Evolutionary conservation across 148 eudicot species (phyloP), one percentile per base, ranked within the genome.

Genomic region (Rhododendron kiyosumense): DNA sequence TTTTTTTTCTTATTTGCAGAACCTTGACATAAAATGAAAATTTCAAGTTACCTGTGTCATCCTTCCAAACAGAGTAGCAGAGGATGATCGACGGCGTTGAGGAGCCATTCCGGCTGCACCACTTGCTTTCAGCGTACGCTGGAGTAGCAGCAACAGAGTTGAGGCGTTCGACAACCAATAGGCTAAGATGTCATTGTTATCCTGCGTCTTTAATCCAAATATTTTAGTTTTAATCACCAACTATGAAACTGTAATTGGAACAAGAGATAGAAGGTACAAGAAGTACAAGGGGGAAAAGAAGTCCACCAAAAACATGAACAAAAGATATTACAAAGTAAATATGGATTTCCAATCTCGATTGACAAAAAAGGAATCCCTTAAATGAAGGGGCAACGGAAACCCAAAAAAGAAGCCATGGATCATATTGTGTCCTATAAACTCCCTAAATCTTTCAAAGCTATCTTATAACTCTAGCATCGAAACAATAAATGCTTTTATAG

Each of bases 81-180:
- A 93, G n/a, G 98, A 94, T 85, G 99, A 91, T 76, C 98, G 94
- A 83, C 99, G 98, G 79, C 96, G 95, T 86, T 89, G 95, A 86
- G 98, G 95, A 83, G 95, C 85, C 90, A 95, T 91, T 87, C 95
- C 98, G 89, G 98, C 94, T 49, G 96, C 95, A 84, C 95, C 94
- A 88, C 98, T 95, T 86, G 99, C 98, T 93, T 97, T 97, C 36
- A 97, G 90, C 48, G 99, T 94, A 85, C 95, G 96, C 84, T 97
- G 99, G 85, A 97, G 96, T 76, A 95, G 92, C 85, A 95, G 88
- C 86, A 97, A 85, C 85, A 97, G 94, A 52, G 98, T 94, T 43
- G 99, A 94, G 81, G 99, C 95, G 90, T 97, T 97, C 75, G 98
- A 97, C 86, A 97, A 91, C 99, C 99, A 97, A 91, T 97, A 97